A percentile compares a stretch with the other conserved stretches of the same genome.
phyloP scores from a whole-genome alignment of 108 stramenopile species.

The Fragilariopsis cylindrus region DNA sequence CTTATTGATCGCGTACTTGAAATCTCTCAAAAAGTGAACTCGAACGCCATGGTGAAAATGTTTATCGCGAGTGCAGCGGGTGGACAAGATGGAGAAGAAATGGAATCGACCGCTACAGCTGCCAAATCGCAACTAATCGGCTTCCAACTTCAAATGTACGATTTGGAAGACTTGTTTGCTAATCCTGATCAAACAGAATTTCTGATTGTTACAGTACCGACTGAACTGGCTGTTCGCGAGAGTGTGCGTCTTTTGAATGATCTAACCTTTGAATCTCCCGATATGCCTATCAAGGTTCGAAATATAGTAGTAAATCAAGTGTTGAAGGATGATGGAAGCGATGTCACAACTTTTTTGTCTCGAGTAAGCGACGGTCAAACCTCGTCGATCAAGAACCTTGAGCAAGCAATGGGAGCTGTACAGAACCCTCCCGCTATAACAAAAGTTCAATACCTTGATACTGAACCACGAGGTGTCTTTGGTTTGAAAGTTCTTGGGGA shows the following conservation, averaged over 20 bases:
- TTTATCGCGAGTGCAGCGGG: constrained; percentile 37
- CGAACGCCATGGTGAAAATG: constrained; percentile 71
- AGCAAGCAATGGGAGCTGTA: constrained; percentile 27
- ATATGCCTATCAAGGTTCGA: constrained; percentile 84
- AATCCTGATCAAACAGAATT: constrained; percentile 86
- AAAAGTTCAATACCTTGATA: constrained; percentile 64
- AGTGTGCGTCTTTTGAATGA: constrained; percentile 83
- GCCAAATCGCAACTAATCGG: constrained; percentile 74
- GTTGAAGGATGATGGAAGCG: constrained; percentile 58
- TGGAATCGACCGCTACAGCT: constrained; percentile 59
- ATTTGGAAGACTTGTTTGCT: constrained; percentile 87
- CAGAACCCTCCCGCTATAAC: constrained; percentile 54
- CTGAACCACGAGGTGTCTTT: constrained; percentile 88
- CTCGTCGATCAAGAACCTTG: constrained; percentile 42
- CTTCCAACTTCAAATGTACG: constrained; percentile 90
- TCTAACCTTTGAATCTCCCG: constrained; percentile 84
- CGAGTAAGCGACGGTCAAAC: constrained; percentile 40
- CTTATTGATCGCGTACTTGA: constrained; percentile 73
- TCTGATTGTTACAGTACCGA: constrained; percentile 89
- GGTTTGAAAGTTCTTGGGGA: constrained; percentile 79
- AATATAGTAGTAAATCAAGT: constrained; percentile 90
- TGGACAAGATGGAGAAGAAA: constrained; percentile 43
- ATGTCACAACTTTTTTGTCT: constrained; percentile 42
- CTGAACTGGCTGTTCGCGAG: constrained; percentile 87
- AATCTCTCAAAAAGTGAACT: constrained; percentile 73